A percentile compares a stretch with the other conserved stretches of the same genome.
Conservation (phyloP, 2,329 filamentous ascomycete species). For the Sporothrix pallida region DNA sequence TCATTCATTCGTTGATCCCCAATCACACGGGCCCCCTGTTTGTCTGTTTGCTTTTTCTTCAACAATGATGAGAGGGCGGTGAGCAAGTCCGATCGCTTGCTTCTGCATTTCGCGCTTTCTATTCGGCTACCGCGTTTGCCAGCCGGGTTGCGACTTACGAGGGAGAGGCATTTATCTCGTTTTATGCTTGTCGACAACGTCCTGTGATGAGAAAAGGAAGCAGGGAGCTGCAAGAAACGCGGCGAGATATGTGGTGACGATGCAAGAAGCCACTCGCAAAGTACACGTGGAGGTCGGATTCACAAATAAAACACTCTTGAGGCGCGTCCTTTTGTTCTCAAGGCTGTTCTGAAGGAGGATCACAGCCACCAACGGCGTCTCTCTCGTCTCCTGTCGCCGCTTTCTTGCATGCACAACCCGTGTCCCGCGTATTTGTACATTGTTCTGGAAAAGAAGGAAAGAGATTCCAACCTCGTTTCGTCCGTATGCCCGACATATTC, state of each 20-base stretch:
- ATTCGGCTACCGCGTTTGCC: background rate
- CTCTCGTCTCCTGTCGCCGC: background rate
- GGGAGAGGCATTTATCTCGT: background rate
- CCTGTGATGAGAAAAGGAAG: background rate
- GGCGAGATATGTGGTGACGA: background rate
- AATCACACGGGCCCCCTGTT: background rate
- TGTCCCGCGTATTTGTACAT: background rate
- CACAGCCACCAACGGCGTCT: background rate
- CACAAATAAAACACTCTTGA: background rate
- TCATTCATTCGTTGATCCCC: background rate
- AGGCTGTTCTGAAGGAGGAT: too few relatives aligned
- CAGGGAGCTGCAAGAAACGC: background rate
- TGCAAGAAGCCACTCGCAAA: background rate
- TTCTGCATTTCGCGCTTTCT: background rate
- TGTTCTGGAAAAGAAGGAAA: background rate
- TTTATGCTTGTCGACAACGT: background rate
- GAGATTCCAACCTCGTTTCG: background rate
- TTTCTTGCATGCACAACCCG: background rate
- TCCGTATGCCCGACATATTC: conserved; percentile 5
- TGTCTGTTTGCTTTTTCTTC: background rate
- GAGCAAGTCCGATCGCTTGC: background rate
- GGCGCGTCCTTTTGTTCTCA: background rate
- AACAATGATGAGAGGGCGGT: conserved; percentile 1
- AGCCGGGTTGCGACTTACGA: background rate
- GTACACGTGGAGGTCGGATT: background rate